phyloP scores from a whole-genome alignment of 2,329 filamentous ascomycete species.

The Botrytis fragariae region DNA sequence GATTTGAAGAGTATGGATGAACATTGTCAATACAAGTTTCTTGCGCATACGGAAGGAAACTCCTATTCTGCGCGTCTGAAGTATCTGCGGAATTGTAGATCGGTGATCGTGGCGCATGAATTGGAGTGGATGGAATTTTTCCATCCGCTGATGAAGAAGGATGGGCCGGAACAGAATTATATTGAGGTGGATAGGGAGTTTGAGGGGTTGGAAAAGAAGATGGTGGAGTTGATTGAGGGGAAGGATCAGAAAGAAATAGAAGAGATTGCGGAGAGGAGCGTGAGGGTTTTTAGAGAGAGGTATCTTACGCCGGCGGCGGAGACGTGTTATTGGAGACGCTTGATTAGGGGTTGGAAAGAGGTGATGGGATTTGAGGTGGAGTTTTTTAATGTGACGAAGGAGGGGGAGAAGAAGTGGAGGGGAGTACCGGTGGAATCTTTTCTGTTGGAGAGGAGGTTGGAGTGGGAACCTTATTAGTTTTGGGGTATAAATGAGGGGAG shows the following conservation, averaged over 20 bases:
- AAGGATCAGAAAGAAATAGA: slow-evolving; percentile 40
- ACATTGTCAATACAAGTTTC: slow-evolving; percentile 15
- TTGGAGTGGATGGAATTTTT: slow-evolving; percentile 21
- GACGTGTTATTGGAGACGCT: slow-evolving; percentile 50
- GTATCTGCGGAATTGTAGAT: slow-evolving; percentile 13
- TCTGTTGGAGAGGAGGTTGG: slow-evolving; percentile 18
- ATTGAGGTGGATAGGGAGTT: slow-evolving; percentile 29
- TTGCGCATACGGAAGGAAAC: slow-evolving; percentile 17
- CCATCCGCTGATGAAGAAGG: slow-evolving; percentile 27
- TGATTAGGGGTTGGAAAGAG: slow-evolving; percentile 47
- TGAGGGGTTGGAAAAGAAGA: slow-evolving; percentile 46
- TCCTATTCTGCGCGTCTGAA: slow-evolving; percentile 11
- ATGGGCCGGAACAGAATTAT: slow-evolving; percentile 46
- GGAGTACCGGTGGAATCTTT: slow-evolving; percentile 13
- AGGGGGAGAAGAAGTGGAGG: slow-evolving; percentile 8
- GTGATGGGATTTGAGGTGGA: slow-evolving; percentile 19
- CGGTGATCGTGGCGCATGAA: slow-evolving; percentile 12
- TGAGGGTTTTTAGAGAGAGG: slow-evolving; percentile 39
- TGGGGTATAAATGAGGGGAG: background rate
- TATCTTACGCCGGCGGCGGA: slow-evolving; percentile 50
- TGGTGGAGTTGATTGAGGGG: slow-evolving; percentile 32
- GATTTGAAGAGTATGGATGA: slow-evolving; percentile 18
- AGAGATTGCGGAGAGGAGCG: slow-evolving; percentile 18
- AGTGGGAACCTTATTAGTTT: slow-evolving; percentile 19
- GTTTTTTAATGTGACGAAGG: slow-evolving; percentile 3